Base-by-base conservation (phyloP, 1,284 basidiomycete species). In the Moesziomyces sp. region DNA sequence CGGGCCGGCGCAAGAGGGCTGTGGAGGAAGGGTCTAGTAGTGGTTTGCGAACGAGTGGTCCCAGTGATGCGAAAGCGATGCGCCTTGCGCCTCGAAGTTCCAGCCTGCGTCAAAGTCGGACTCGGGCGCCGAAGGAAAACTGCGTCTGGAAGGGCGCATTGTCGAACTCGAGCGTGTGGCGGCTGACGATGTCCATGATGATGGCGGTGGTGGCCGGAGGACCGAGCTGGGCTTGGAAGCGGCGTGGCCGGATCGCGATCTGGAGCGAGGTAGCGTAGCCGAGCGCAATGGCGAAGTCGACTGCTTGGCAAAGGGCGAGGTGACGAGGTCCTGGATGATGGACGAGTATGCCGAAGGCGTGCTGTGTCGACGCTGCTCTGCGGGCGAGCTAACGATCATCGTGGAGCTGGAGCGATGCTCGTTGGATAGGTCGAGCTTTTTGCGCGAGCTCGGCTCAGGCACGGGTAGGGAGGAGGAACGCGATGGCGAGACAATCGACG, bases 271-370 rank as follows among this genome's bases (percentile, higher is more conserved):
- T 3, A 72, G 43, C 5, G 69, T 72, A n/a, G 69, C 47, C 13
- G 59, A 62, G 6, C 61, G 57, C 23, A 55, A 59, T 24, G 66
- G 66, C 16, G 46, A 42, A 9, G 43, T 35, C 9, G 54, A 16
- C 14, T 47, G 26, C 13, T 54, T 46, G 0, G 62, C 47, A 16
- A 58, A 66, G 4, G 62, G 58, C 21, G 69, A 66, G 1, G 69
- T 62, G 42, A 58, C 48, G 26, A 73, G 45, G 18, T 73, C 70
- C 5, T 57, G 45, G 35, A 73, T 67, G 52, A 67, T 63, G 8
- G 56, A 63, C 3, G 53, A 40, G 52, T 60, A 66, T 10, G 58
- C 59, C 14, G 45, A 46, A 21, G 46, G 48, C 21, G 28, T 56
- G 42, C 40, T 46, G 26, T 69, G 52, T 19, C 61, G 26, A 21